Base-by-base conservation (phyloP, 768 basidiomycete species). In the Candolleomyces efflorescens region DNA sequence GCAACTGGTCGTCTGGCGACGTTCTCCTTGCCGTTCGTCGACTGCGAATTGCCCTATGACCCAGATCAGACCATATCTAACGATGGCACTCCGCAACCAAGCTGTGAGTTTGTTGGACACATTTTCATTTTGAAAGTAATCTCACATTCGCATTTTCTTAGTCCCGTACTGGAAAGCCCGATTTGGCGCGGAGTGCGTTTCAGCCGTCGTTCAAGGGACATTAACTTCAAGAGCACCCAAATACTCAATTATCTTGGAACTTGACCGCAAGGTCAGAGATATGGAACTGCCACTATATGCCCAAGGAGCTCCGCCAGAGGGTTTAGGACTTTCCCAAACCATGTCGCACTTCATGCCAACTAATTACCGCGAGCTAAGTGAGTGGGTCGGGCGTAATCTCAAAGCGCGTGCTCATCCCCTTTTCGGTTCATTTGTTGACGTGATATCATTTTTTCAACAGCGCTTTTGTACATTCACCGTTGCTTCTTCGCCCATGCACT, bases 401-500 rank as follows among this genome's bases (percentile, higher is more conserved):
- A 13, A 37, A 46, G 18, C n/a, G 46, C 20, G 23, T 32, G 32
- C 7, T 32, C 32, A 32, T 32, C 32, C 11, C 32, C 12, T 48
- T 37, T 38, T 37, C 36, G 11, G 26, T 53, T 38, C 24, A 18
- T 62, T 41, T 41, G 53, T 24, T 48, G 38, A 20, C 1, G 3
- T 47, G 46, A 13, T 54, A n/a, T 23, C 54, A 58, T 47, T 45
- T 15, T 22, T 12, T 36, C 27, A 55, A 24, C 56, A 89, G 87
- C 85, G n/a, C 74, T 89, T 32, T 71, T 89, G 9, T 88, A 88
- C 65, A 80, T 89, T 51, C 87, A 89, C 66, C 85, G 89, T 15
- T 84, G 85, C 62, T 90, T 87, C 75, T 89, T 90, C 62, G 85
- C 87, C 3, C 84, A 88, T 65, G 89, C 87, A 3, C 77, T 90